Percentiles rank a stretch among this genome's conserved stretches.
These are phyloP conservation scores for Trichophyton simii DNA, from an alignment of 2,329 filamentous ascomycete genomes.

Conservation along the genomic window DNA sequence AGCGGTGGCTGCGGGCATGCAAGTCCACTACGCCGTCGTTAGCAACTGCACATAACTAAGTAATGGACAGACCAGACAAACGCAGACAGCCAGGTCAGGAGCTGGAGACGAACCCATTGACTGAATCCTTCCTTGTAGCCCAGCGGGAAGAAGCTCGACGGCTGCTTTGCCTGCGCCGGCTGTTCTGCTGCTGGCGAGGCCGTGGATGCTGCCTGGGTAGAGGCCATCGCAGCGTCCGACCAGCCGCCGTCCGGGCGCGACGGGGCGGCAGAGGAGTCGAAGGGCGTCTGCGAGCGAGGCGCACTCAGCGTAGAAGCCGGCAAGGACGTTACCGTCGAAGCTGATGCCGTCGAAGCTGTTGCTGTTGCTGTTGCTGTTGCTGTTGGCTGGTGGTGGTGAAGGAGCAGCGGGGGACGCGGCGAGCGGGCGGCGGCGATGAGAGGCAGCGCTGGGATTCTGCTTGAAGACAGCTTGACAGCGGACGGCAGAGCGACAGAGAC, in stretches of 20 bases:
- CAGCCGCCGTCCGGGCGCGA: not conserved
- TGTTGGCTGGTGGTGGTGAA: conserved; percentile 11
- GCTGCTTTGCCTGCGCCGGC: conserved; percentile 21
- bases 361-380: conserved; percentile 7
- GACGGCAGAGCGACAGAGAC: conserved; percentile 15
- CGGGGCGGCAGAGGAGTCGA: not conserved
- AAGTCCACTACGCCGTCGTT: conserved; percentile 55
- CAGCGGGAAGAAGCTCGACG: conserved; percentile 57
- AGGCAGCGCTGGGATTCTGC: conserved; percentile 16
- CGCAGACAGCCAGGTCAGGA: conserved; percentile 11
- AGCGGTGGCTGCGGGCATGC: conserved; percentile 65
- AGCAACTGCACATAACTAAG: not conserved
- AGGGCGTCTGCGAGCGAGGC: conserved; percentile 6
- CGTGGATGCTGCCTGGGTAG: conserved; percentile 12
- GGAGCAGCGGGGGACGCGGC: conserved; percentile 17
- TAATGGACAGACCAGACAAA: too few relatives aligned
- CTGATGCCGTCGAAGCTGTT: conserved; percentile 8
- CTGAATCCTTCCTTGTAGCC: conserved; percentile 82
- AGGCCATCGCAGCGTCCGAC: conserved; percentile 11
- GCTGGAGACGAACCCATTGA: conserved; percentile 52
- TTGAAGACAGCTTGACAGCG: conserved; percentile 20
- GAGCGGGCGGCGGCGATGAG: conserved; percentile 15
- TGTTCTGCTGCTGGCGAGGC: conserved; percentile 11
- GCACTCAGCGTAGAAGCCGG: not conserved
- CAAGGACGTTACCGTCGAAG: not conserved